Base-by-base conservation (phyloP, 2,329 filamentous ascomycete species). In the Phyllosticta capitalensis region DNA sequence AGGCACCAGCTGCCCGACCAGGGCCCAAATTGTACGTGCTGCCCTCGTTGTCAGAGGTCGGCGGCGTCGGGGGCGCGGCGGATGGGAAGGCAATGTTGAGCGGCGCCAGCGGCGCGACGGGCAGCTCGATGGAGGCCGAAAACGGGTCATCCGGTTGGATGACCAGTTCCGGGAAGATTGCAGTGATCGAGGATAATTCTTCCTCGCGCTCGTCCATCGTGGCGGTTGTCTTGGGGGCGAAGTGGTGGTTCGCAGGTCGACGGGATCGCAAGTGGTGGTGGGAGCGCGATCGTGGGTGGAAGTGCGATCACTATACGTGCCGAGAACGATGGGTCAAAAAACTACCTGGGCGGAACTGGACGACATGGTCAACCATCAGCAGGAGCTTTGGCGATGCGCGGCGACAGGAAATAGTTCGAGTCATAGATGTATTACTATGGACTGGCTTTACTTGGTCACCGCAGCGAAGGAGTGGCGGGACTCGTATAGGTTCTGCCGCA, bases 101-200 rank as follows among this genome's bases (percentile, higher is more conserved):
- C 7, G 82, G 81, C 56, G 73, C 72, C 9, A 77, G 70, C 3
- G 83, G 83, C 26, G 79, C 74, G 26, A 86, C 79, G 5, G 79
- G 75, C 19, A 87, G 68, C 21, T 83, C 78, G 54, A 87, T 74
- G 4, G 74, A 76, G 1, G 81, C 82, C 59, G 72, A 71, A 65
- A 79, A 81, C 0, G 76, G 74, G 33, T 74, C 67, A 9, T 66
- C 65, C 9, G 76, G 66, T 57, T 83, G 76, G 61, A 80, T 69
- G 30, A 73, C 70, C 19, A 86, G 77, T 70, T 87, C 83, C 1
- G 83, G 83, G 61, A 78, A 87, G 60, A 87, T 87, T 55, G 83
- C 82, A 52, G 78, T 75, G 60, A 87, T 78, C 22, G 83, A 79
- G 9, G 76, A 78, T 53, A 86, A 73, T 70, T 87, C 83, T 64